Conservation (phyloP, 139 green algal genomes). For the Pleodorina starrii region DNA sequence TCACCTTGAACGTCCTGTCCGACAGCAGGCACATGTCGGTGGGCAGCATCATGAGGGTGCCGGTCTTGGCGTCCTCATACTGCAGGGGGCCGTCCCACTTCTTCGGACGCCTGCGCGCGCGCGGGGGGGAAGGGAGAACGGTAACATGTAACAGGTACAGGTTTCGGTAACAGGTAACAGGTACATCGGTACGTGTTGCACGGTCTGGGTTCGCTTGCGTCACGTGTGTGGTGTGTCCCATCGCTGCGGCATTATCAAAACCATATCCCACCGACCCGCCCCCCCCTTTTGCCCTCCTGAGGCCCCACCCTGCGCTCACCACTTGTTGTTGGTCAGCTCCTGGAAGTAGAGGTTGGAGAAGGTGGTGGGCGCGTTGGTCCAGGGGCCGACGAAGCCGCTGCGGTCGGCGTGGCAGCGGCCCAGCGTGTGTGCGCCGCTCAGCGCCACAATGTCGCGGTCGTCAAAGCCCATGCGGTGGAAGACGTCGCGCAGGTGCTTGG, state of each 20-base stretch:
- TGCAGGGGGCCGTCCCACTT: constrained; percentile 87
- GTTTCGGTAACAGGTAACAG: too few relatives aligned
- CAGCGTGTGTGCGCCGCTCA: constrained; percentile 88
- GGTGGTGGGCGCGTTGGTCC: constrained; percentile 87
- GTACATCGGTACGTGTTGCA: too few relatives aligned
- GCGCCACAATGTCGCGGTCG: constrained; percentile 92
- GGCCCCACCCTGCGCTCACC: too few relatives aligned
- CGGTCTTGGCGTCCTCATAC: constrained; percentile 83
- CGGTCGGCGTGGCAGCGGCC: constrained; percentile 92
- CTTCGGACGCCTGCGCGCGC: constrained; percentile 75
- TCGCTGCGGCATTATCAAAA: too few relatives aligned
- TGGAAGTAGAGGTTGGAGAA: constrained; percentile 93
- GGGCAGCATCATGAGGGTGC: constrained; percentile 92
- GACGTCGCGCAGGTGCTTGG: constrained; percentile 85
- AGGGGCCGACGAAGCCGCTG: constrained; percentile 81
- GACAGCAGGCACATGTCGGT: constrained; percentile 79
- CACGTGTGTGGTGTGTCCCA: too few relatives aligned
- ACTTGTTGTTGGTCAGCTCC: constrained; percentile 86
- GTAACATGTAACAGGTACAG: neutral
- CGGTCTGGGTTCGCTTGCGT: too few relatives aligned
- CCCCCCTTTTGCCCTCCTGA: too few relatives aligned
- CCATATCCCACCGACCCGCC: too few relatives aligned
- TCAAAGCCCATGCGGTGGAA: constrained; percentile 93
- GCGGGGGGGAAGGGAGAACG: constrained; percentile 66
- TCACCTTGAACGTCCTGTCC: constrained; percentile 68